Evolutionary conservation across 768 basidiomycete species (phyloP).

Genomic region (Tephrocybe sp.): DNA sequence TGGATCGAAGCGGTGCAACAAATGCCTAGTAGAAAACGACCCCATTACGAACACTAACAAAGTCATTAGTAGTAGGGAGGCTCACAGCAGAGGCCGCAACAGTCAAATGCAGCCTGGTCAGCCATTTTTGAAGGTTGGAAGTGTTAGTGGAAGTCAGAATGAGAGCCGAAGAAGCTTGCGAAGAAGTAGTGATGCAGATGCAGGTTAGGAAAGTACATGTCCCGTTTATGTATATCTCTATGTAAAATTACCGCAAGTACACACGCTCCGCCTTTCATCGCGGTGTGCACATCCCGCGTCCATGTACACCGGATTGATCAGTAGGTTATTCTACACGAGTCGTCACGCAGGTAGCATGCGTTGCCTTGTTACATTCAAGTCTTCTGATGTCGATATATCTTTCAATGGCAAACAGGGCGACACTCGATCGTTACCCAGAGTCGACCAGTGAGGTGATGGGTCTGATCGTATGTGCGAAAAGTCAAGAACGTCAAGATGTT

Average conservation of each 20-base stretch:
- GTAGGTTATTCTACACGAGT: too few species aligned
- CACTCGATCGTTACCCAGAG: constrained; percentile 21
- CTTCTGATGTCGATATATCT: neutral
- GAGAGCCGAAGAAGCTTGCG: too few species aligned
- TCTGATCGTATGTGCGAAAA: constrained; percentile 80
- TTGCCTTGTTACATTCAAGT: constrained; percentile 1
- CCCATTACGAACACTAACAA: neutral
- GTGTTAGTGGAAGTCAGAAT: neutral
- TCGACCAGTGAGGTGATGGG: constrained; percentile 76
- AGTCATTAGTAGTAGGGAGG: neutral
- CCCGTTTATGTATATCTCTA: too few species aligned
- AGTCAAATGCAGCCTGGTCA: constrained; percentile 8
- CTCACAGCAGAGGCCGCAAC: constrained; percentile 30
- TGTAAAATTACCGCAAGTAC: too few species aligned
- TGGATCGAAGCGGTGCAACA: constrained; percentile 14
- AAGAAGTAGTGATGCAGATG: too few species aligned
- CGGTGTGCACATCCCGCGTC: too few species aligned
- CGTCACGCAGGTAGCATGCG: constrained; percentile 4
- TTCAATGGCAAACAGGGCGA: constrained; percentile 10
- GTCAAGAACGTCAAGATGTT: constrained; percentile 63
- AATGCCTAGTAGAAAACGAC: constrained; percentile 13
- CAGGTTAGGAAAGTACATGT: too few species aligned
- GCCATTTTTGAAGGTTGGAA: neutral
- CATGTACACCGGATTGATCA: too few species aligned
- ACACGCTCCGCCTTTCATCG: too few species aligned